phyloP scores from a whole-genome alignment of 1,139 yeast genomes.

The Scheffersomyces titani region DNA sequence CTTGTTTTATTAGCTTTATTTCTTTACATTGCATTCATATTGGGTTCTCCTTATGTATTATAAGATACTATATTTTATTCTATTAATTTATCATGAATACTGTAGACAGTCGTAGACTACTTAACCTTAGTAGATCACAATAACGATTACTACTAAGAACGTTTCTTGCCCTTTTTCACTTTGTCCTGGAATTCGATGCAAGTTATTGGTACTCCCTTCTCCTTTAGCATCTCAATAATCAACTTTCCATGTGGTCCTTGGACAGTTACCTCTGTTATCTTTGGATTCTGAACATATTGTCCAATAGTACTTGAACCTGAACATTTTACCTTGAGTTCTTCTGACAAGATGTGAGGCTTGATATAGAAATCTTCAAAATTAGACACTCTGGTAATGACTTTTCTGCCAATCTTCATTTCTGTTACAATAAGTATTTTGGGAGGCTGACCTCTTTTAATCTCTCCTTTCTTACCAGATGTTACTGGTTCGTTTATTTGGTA shows the following conservation, averaged over 20 bases:
- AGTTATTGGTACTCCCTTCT: conserved; percentile 66
- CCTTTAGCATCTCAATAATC: conserved; percentile 56
- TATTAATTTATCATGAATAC: background rate
- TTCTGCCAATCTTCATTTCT: conserved; percentile 81
- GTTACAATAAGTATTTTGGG: conserved; percentile 70
- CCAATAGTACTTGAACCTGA: conserved; percentile 86
- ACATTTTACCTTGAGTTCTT: conserved; percentile 72
- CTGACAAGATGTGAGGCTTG: conserved; percentile 65
- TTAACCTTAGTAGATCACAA: too few species aligned
- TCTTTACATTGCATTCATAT: background rate
- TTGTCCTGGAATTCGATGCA: conserved; percentile 68
- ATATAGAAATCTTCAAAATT: conserved; percentile 71
- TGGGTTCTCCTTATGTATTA: background rate
- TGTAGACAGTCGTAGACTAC: background rate
- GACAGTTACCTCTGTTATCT: conserved; percentile 67
- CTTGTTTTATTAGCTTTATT: background rate
- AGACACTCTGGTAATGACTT: conserved; percentile 70
- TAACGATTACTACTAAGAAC: conserved; percentile 4
- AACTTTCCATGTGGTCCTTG: conserved; percentile 86
- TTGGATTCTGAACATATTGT: conserved; percentile 55
- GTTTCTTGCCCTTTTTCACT: conserved; percentile 56
- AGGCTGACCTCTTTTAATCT: conserved; percentile 59
- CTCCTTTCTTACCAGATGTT: conserved; percentile 33
- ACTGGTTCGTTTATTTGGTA: conserved; percentile 57
- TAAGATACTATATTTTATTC: background rate